Evolutionary conservation across 2,329 filamentous ascomycete species (phyloP), one percentile per base, ranked within the genome.

Genomic region (Aspergillus uvarum): DNA sequence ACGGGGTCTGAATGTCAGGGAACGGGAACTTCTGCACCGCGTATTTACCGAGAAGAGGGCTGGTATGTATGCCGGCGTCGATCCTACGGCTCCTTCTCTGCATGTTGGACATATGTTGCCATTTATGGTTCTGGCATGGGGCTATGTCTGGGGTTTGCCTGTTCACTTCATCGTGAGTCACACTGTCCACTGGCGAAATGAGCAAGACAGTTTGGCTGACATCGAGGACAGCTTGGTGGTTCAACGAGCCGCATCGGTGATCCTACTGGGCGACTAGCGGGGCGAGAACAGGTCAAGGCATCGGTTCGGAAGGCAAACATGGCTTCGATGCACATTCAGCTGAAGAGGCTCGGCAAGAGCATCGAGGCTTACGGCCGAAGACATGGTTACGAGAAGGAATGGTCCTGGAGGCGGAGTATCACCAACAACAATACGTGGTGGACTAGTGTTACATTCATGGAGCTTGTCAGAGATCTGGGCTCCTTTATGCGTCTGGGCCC

Each of bases 391-490:
- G 62, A 83, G 26, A 81, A 81, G 60, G 79, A 88, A 49, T 88
- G 84, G 81, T 82, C 85, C 4, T 91, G 90, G 80, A 85, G 81
- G 63, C 85, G 87, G 57, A 85, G 84, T 22, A 69, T 97, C 42
- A 74, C 87, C 29, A 96, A 96, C 78, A 99, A 99, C 75, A 89
- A 87, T 64, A 81, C 82, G 53, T 99, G 95, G 95, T 86, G 93
- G 79, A 85, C 89, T 65, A 85, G 84, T 44, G 77, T 91, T 48
- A 82, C 87, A 1, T 81, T 96, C 49, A 80, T 91, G 52, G 90
- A 96, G 50, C 85, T 97, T 54, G 80, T 96, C 66, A 85, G 85
- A 71, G 83, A 88, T 59, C 79, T 97, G 31, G 95, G 92, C 2
- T 84, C 83, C 32, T 83, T 87, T 50, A 86, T 92, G 72, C 84